These are phyloP conservation scores for Alternaria dauci DNA, from an alignment of 2,329 filamentous ascomycete species.

Conservation along the genomic window DNA sequence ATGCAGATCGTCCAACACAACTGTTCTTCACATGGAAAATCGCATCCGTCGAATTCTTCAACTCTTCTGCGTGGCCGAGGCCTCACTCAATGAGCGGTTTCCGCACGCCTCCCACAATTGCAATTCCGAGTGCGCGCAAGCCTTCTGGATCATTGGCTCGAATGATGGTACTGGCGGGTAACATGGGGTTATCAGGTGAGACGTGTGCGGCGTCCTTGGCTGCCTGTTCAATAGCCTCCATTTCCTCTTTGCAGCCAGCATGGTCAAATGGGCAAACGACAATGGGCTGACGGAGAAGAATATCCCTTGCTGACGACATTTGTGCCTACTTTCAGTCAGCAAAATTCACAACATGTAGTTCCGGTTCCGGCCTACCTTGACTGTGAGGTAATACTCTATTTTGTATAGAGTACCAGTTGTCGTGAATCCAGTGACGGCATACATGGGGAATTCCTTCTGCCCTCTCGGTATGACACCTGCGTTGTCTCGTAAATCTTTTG, in stretches of 20 bases:
- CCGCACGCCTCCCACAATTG: constrained; percentile 68
- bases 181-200: constrained; percentile 87
- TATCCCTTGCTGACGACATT: constrained; percentile 86
- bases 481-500: constrained; percentile 83
- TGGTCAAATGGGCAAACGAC: constrained; percentile 96
- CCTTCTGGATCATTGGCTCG: constrained; percentile 75
- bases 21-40: background rate
- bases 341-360: background rate
- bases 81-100: constrained; percentile 72
- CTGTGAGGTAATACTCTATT: constrained; percentile 94
- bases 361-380: constrained; percentile 72
- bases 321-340: constrained; percentile 70
- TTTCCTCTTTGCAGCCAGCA: constrained; percentile 95
- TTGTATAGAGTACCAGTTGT: constrained; percentile 95
- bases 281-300: constrained; percentile 87
- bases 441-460: constrained; percentile 87
- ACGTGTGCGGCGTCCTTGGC: constrained; percentile 91
- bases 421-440: constrained; percentile 88
- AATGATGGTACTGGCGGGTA: constrained; percentile 86
- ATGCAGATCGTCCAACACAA: background rate
- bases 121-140: constrained; percentile 67
- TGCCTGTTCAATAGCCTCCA: constrained; percentile 96
- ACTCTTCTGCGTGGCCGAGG: background rate
- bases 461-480: constrained; percentile 88
- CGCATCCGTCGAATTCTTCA: background rate